Evolutionary conservation across 164 flowering plant species (phyloP).

Genomic region (Vitis vinifera): ASM3070453v1 NC_081820.1:26943501-26944000

Average conservation of each 20-base stretch:
- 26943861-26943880: conserved; percentile 57
- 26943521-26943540: conserved; percentile 37
- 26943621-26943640: conserved; percentile 38
- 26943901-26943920: conserved; percentile 59
- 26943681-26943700: conserved; percentile 2
- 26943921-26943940: conserved; percentile 47
- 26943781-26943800: conserved; percentile 37
- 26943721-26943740: conserved; percentile 19
- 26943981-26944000: conserved; percentile 17
- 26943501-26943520: conserved; percentile 32
- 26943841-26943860: conserved; percentile 40
- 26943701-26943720: conserved; percentile 12
- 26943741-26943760: conserved; percentile 6
- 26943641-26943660: conserved; percentile 39
- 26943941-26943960: conserved; percentile 27
- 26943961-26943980: conserved; percentile 18
- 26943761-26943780: conserved; percentile 39
- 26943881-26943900: conserved; percentile 61
- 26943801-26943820: conserved; percentile 12
- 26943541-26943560: conserved; percentile 42
- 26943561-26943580: conserved; percentile 61
- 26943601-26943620: conserved; percentile 34
- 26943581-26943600: conserved; percentile 50
- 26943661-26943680: conserved; percentile 54
- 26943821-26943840: conserved; percentile 17